A percentile compares a stretch with the other conserved stretches of the same genome.
Evolutionary conservation across 257 asterid species (phyloP).

Genomic region (Lycium barbarum): DNA sequence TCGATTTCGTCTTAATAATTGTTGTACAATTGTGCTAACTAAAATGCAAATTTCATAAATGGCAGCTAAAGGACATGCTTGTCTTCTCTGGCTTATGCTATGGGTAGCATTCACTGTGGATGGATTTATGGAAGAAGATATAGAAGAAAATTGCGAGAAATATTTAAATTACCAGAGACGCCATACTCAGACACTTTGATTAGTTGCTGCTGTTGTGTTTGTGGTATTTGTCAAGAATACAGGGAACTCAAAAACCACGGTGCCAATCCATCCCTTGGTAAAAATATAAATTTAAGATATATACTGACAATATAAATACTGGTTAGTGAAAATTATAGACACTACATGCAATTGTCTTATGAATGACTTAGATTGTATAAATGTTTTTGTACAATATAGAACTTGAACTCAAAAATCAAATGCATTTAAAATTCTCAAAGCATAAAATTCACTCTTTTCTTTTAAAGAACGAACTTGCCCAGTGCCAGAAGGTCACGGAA

Average conservation of each 20-base stretch:
- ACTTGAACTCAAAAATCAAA: background rate
- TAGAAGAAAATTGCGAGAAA: conserved; percentile 45
- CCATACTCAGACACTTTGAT: conserved; percentile 42
- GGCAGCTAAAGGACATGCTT: conserved; percentile 37
- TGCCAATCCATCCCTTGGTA: conserved; percentile 46
- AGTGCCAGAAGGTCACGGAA: background rate
- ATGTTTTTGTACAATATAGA: background rate
- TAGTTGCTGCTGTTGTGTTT: conserved; percentile 50
- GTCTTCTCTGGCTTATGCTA: conserved; percentile 40
- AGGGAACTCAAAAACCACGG: conserved; percentile 53
- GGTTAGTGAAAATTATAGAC: background rate
- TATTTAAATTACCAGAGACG: conserved; percentile 44
- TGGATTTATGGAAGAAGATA: conserved; percentile 46
- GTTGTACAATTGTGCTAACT: background rate
- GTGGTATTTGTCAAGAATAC: conserved; percentile 48
- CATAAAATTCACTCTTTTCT: background rate
- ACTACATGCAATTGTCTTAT: background rate
- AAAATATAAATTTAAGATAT: background rate
- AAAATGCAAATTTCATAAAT: background rate
- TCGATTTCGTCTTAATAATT: background rate
- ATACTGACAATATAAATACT: background rate
- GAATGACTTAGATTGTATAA: background rate
- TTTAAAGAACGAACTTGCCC: no score
- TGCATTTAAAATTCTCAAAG: background rate
- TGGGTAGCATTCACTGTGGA: conserved; percentile 44